Evolutionary conservation across 169 alveolate genomes (phyloP).

Genomic region (Miamiensis avidus): DNA sequence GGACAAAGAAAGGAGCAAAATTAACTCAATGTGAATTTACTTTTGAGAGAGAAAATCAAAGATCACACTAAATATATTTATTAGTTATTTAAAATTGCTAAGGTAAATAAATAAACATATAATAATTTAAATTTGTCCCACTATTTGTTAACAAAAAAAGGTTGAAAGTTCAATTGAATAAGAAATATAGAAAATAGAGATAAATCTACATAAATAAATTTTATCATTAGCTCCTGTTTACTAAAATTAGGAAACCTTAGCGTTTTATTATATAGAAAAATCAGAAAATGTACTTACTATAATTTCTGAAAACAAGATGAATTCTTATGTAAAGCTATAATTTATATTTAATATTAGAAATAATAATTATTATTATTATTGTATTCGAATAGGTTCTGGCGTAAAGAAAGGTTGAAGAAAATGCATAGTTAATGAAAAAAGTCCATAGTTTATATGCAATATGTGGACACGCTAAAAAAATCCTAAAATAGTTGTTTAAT

Average conservation of each 20-base stretch:
- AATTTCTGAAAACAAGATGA: background rate
- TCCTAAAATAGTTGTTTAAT: background rate
- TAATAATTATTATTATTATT: too few relatives aligned
- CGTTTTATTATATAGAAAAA: too few relatives aligned
- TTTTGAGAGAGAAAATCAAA: background rate
- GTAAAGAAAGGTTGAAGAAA: too few relatives aligned
- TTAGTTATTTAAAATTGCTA: background rate
- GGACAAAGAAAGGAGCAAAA: background rate
- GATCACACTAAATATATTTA: too few relatives aligned
- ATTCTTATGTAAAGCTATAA: background rate
- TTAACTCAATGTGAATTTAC: too few relatives aligned
- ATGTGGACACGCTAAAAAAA: too few relatives aligned
- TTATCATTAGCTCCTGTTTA: background rate
- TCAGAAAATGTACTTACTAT: background rate
- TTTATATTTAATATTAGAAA: too few relatives aligned
- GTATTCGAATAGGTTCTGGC: too few relatives aligned
- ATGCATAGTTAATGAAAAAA: too few relatives aligned
- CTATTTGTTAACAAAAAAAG: background rate
- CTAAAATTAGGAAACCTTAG: background rate
- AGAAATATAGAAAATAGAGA: background rate
- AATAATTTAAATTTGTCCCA: too few relatives aligned
- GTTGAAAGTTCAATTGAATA: background rate
- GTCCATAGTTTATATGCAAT: too few relatives aligned
- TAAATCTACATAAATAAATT: background rate
- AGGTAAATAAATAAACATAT: background rate